Evolutionary conservation across 2,329 filamentous ascomycete species (phyloP).

Genomic region (Chalara sp.): DNA sequence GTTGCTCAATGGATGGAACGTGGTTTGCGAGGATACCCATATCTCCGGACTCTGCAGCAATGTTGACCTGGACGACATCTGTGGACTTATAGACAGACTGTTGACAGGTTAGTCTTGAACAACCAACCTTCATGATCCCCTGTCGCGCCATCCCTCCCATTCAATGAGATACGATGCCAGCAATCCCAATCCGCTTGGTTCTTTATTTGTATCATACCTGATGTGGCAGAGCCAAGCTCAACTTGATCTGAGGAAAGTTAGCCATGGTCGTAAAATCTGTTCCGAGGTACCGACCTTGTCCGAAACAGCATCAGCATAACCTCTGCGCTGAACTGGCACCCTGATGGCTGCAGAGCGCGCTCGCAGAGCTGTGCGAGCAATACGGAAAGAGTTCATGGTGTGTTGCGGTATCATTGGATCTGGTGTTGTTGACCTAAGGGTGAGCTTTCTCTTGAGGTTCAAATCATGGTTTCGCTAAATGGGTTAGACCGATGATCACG

Average conservation of each 20-base stretch:
- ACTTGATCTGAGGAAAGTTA: constrained; percentile 65
- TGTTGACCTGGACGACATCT: constrained; percentile 90
- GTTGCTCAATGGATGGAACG: constrained; percentile 97
- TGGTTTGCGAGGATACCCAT: constrained; percentile 99
- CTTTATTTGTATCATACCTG: constrained; percentile 62
- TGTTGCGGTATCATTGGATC: constrained; percentile 34
- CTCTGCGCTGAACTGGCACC: constrained; percentile 74
- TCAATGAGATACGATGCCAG: too few species aligned
- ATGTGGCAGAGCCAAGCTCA: constrained; percentile 95
- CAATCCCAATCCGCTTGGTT: not conserved
- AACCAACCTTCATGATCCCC: constrained; percentile 29
- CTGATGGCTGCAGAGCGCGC: constrained; percentile 72
- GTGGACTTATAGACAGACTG: constrained; percentile 65
- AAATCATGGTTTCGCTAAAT: too few species aligned
- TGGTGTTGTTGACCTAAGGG: constrained; percentile 25
- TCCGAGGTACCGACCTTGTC: constrained; percentile 58
- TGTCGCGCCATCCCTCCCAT: not conserved
- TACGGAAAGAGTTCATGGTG: constrained; percentile 90
- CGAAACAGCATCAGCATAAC: constrained; percentile 80
- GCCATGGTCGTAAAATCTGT: constrained; percentile 19
- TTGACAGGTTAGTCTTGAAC: constrained; percentile 23
- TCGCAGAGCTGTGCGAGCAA: constrained; percentile 84
- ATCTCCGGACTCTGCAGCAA: constrained; percentile 94
- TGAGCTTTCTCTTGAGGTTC: not conserved
- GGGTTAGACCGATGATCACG: too few species aligned